Conservation (phyloP, 257 asterid species). For the Solanum paucissectum region DNA sequence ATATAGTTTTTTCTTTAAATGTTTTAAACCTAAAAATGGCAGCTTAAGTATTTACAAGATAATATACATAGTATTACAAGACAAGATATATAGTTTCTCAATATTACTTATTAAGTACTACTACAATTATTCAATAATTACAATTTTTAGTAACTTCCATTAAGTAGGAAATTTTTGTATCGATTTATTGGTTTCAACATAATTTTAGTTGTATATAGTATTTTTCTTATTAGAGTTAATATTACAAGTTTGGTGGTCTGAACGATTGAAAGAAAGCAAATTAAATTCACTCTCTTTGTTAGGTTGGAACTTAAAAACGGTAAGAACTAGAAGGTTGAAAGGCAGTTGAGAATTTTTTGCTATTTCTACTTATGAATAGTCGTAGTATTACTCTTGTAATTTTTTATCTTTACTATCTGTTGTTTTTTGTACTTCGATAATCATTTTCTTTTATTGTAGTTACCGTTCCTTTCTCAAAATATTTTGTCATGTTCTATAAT, state of each 20-base stretch:
- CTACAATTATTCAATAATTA: neutral
- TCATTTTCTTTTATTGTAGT: too few relatives aligned
- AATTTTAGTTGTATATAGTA: too few relatives aligned
- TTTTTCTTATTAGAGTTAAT: too few relatives aligned
- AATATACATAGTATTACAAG: neutral
- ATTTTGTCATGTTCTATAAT: neutral
- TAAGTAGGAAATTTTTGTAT: neutral
- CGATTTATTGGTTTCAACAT: neutral
- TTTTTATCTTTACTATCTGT: neutral
- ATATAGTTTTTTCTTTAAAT: too few relatives aligned
- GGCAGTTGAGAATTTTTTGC: neutral
- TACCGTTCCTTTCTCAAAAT: too few relatives aligned
- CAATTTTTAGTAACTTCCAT: neutral
- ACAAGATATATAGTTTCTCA: neutral
- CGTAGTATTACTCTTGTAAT: rapidly evolving
- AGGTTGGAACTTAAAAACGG: neutral
- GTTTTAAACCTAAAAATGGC: neutral
- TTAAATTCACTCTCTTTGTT: neutral
- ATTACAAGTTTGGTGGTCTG: too few relatives aligned
- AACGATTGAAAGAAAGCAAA: neutral
- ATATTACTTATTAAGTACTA: neutral
- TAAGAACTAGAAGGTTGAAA: neutral
- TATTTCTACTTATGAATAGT: neutral
- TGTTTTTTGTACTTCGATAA: too few relatives aligned
- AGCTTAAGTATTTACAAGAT: neutral